These are phyloP conservation scores for Cinchona pubescens DNA, from an alignment of 257 asterid genomes.

Conservation along the genomic window DNA sequence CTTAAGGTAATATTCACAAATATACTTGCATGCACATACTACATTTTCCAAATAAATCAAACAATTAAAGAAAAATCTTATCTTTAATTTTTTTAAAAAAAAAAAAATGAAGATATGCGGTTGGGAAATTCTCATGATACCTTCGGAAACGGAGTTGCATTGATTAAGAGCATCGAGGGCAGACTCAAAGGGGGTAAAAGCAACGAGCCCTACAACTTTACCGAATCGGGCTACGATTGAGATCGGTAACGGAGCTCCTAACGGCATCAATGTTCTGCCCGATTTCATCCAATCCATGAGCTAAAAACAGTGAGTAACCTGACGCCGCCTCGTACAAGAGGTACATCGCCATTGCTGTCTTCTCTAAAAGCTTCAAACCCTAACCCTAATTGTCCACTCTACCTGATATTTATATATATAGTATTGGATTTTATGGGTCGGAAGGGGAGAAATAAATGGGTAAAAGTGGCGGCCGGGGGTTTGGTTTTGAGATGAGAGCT, in stretches of 20 bases:
- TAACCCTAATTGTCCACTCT: no score
- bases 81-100: neutral
- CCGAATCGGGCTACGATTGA: slow-evolving; percentile 80
- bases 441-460: no score
- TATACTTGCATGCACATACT: no score
- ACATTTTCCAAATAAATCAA: neutral
- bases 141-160: slow-evolving; percentile 89
- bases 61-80: neutral
- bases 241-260: slow-evolving; percentile 65
- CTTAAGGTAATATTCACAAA: no score
- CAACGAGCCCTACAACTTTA: slow-evolving; percentile 67
- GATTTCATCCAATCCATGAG: slow-evolving; percentile 76
- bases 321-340: slow-evolving; percentile 78
- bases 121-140: slow-evolving; percentile 19
- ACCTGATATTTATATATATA: no score
- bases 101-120: no score
- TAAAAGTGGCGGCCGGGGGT: no score
- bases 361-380: neutral
- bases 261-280: slow-evolving; percentile 89
- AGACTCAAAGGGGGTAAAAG: slow-evolving; percentile 72
- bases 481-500: no score
- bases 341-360: slow-evolving; percentile 51
- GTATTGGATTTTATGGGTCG: no score
- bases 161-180: slow-evolving; percentile 94
- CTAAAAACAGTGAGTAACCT: slow-evolving; percentile 60